Evolutionary conservation across 1,139 yeast genomes (phyloP).

Genomic region (Candida sp.): DNA sequence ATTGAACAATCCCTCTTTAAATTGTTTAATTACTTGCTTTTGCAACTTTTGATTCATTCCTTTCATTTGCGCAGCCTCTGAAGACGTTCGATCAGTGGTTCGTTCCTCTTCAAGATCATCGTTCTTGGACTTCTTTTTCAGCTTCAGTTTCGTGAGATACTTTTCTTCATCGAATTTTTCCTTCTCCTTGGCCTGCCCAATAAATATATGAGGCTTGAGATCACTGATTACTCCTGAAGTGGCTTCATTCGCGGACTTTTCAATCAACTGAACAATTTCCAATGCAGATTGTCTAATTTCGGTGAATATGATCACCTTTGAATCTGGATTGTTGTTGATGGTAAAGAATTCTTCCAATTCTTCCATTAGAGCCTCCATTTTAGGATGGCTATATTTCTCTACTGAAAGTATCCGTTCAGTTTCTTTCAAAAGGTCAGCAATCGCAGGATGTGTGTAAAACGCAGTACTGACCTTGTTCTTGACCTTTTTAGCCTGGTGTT

Average conservation of each 20-base stretch:
- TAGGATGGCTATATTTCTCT: conserved; percentile 69
- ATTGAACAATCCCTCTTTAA: conserved; percentile 69
- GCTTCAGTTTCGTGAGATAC: conserved; percentile 19
- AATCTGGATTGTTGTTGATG: conserved; percentile 27
- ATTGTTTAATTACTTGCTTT: conserved; percentile 67
- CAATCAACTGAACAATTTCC: conserved; percentile 74
- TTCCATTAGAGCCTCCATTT: conserved; percentile 56
- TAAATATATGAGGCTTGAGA: conserved; percentile 79
- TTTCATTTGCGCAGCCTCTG: conserved; percentile 49
- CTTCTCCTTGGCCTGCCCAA: conserved; percentile 71
- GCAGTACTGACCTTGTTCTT: conserved; percentile 58
- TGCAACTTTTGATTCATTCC: conserved; percentile 76
- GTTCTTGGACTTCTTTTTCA: conserved; percentile 28
- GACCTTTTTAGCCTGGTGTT: conserved; percentile 47
- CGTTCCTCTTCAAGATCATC: conserved; percentile 15
- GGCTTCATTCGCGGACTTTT: conserved; percentile 15
- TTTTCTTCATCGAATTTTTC: conserved; percentile 60
- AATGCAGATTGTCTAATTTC: conserved; percentile 88
- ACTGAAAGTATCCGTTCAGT: conserved; percentile 44
- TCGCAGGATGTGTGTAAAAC: conserved; percentile 51
- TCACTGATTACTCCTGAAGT: conserved; percentile 9
- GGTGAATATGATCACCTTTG: conserved; percentile 83
- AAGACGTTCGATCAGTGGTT: conserved; percentile 28
- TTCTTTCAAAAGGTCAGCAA: conserved; percentile 39
- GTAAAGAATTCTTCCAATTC: conserved; percentile 56